Conservation (phyloP, 495 filamentous ascomycete species). For the Penicillium chermesinum region DNA sequence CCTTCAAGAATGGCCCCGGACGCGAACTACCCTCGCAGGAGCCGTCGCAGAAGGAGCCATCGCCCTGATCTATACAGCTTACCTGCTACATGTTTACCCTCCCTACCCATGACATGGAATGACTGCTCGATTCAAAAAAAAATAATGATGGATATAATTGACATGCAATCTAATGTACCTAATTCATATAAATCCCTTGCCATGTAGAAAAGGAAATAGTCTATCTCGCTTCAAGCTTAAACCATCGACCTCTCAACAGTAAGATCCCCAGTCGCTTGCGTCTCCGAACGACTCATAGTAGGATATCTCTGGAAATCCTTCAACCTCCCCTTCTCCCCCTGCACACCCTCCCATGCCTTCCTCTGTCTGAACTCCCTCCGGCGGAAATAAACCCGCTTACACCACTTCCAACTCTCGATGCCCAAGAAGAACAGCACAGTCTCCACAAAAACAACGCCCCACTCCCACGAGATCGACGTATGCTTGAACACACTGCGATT, state of each 20-base stretch:
- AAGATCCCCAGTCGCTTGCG: slow-evolving; percentile 25
- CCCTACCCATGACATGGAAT: no score
- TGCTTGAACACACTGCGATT: slow-evolving; percentile 68
- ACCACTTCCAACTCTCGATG: slow-evolving; percentile 64
- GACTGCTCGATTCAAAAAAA: not conserved
- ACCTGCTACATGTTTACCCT: no score
- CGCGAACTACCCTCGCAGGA: not conserved
- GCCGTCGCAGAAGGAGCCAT: no score
- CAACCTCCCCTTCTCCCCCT: slow-evolving; percentile 14
- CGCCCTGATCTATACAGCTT: no score
- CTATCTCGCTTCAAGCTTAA: slow-evolving; percentile 3
- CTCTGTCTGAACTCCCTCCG: slow-evolving; percentile 19
- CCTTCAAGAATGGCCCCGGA: not conserved
- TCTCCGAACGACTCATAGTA: slow-evolving; percentile 39
- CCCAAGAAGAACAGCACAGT: slow-evolving; percentile 58
- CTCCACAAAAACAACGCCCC: slow-evolving; percentile 58
- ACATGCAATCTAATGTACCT: not conserved
- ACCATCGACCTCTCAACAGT: slow-evolving; percentile 34
- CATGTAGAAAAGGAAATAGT: no score
- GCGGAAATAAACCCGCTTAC: slow-evolving; percentile 52
- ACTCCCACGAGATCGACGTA: slow-evolving; percentile 66
- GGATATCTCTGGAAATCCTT: slow-evolving; percentile 35
- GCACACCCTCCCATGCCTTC: slow-evolving; percentile 7
- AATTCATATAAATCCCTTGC: not conserved
- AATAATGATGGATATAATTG: not conserved